Conservation (phyloP, 345 rosid species). For the Eucalyptus brandiana region DNA sequence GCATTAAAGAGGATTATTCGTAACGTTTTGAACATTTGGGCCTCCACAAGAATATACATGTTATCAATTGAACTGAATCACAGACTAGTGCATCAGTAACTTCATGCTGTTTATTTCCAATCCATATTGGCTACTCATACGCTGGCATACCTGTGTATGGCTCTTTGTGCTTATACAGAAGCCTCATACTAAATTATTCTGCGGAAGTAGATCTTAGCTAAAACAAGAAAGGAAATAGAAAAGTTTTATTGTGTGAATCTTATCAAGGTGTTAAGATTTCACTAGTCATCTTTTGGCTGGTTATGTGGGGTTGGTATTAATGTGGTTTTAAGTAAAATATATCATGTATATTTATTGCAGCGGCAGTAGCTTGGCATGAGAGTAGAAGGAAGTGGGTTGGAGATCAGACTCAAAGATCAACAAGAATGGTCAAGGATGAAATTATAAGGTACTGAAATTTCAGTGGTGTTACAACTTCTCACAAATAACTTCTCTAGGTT, state of each 20-base stretch:
- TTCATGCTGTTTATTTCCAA: neutral
- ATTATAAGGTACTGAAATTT: conserved; percentile 45
- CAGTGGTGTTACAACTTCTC: neutral
- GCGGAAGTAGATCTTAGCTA: neutral
- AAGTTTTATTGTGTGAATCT: neutral
- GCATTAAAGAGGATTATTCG: neutral
- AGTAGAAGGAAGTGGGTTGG: conserved; percentile 71
- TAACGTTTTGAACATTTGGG: neutral
- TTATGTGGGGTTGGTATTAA: neutral
- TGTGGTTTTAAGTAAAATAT: conserved; percentile 1
- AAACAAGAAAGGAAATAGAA: neutral
- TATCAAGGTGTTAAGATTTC: neutral
- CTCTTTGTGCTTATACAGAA: neutral
- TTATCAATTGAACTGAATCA: neutral
- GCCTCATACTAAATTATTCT: neutral
- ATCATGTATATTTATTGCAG: conserved; percentile 16
- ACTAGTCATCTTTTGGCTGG: neutral
- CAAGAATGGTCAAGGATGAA: conserved; percentile 40
- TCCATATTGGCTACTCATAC: neutral
- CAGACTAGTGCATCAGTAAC: neutral
- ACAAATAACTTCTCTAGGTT: neutral
- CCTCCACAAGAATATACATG: neutral
- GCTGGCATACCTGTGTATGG: neutral
- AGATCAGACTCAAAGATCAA: conserved; percentile 30
- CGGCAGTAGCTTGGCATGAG: conserved; percentile 67